Conservation (phyloP, 1,284 basidiomycete species). For the Meripilus lineatus region DNA sequence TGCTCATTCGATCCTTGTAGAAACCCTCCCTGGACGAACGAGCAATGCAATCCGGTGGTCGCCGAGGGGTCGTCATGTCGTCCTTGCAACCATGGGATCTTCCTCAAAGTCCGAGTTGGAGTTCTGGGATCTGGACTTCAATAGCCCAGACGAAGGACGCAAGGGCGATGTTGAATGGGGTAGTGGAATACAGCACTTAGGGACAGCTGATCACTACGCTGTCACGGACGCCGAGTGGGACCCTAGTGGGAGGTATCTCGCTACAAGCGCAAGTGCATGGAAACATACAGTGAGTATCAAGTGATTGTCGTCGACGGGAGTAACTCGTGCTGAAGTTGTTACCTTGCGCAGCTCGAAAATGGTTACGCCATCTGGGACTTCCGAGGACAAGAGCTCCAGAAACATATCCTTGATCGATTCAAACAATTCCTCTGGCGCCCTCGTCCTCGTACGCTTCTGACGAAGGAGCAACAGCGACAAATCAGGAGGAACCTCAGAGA, state of each 20-base stretch:
- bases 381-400: constrained; percentile 88
- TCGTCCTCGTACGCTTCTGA: constrained; percentile 82
- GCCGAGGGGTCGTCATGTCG: constrained; percentile 92
- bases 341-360: constrained; percentile 75
- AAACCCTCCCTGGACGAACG: constrained; percentile 80
- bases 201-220: constrained; percentile 94
- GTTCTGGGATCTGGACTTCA: constrained; percentile 98
- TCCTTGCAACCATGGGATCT: constrained; percentile 93
- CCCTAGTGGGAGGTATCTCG: constrained; percentile 91
- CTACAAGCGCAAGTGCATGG: constrained; percentile 94
- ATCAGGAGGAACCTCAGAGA: constrained; percentile 91
- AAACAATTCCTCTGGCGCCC: constrained; percentile 99
- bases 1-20: constrained; percentile 31
- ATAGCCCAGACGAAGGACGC: constrained; percentile 63
- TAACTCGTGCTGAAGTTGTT: constrained; percentile 7
- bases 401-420: constrained; percentile 90
- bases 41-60: constrained; percentile 98
- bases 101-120: constrained; percentile 96
- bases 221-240: constrained; percentile 99
- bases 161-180: constrained; percentile 78
- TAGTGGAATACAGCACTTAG: constrained; percentile 82
- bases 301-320: constrained; percentile 1
- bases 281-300: constrained; percentile 75
- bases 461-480: constrained; percentile 85
- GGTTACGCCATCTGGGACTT: constrained; percentile 99